These are phyloP conservation scores for Zymoseptoria pseudotritici DNA, from an alignment of 2,329 filamentous ascomycete genomes.

Conservation along the genomic window DNA sequence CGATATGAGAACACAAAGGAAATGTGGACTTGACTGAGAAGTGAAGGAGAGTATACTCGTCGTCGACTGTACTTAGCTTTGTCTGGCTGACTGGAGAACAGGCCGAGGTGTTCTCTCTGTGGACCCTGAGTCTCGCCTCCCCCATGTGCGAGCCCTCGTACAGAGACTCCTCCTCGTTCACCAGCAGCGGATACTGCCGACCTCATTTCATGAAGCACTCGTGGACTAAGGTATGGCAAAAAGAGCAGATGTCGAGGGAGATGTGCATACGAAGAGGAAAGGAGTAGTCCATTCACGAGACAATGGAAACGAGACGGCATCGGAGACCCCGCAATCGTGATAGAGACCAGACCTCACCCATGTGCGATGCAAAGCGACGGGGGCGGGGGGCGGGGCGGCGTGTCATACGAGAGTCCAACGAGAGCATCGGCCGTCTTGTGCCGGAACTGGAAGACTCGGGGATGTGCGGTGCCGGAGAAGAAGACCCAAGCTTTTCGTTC, in stretches of 20 bases:
- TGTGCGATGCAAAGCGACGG: neutral
- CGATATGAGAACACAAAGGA: neutral
- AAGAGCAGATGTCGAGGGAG: neutral
- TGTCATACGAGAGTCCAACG: neutral
- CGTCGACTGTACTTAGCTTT: neutral
- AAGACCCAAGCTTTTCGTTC: neutral
- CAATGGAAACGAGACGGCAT: neutral
- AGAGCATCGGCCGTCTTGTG: neutral
- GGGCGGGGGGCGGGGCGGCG: no score
- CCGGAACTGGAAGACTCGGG: no score
- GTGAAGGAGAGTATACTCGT: neutral
- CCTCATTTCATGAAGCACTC: neutral
- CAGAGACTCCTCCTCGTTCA: neutral
- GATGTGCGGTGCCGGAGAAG: neutral
- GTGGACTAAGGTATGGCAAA: neutral
- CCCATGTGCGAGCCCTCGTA: neutral
- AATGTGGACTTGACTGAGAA: neutral
- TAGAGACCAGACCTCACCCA: neutral
- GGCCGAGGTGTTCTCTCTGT: neutral
- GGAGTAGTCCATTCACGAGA: neutral
- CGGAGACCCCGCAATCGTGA: neutral
- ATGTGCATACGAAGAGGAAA: neutral
- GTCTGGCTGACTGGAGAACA: neutral
- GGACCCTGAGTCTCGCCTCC: neutral
- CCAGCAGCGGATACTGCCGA: neutral